phyloP scores from a whole-genome alignment of 495 filamentous ascomycete genomes.

The Penicillium arizonense region DNA sequence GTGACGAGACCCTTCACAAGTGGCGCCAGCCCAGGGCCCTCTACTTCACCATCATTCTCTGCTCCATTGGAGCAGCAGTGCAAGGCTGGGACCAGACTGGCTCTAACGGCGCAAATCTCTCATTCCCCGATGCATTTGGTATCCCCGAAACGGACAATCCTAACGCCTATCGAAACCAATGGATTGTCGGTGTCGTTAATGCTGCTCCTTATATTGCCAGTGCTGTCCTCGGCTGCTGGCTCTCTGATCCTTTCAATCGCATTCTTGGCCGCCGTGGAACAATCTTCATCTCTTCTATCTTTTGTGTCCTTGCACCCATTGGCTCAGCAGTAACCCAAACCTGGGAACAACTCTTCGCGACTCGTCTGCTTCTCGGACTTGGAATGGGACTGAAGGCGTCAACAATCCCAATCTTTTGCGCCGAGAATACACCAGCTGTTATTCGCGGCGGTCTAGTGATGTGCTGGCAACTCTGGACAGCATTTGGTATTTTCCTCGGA shows the following conservation, averaged over 20 bases:
- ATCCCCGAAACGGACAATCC: conserved; percentile 39
- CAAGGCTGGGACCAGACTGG: conserved; percentile 76
- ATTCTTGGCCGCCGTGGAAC: conserved; percentile 55
- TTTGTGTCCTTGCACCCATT: conserved; percentile 58
- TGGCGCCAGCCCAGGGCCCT: conserved; percentile 64
- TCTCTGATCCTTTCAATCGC: conserved; percentile 58
- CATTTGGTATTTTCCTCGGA: conserved; percentile 63
- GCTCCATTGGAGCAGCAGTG: conserved; percentile 69
- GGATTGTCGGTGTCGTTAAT: conserved; percentile 64
- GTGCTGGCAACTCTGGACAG: conserved; percentile 56
- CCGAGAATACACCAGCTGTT: conserved; percentile 58
- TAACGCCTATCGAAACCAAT: conserved; percentile 40
- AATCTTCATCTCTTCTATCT: conserved; percentile 60
- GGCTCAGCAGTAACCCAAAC: conserved; percentile 53
- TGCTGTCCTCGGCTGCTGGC: conserved; percentile 54
- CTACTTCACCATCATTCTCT: conserved; percentile 68
- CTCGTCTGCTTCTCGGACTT: conserved; percentile 58
- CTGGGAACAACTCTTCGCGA: conserved; percentile 59
- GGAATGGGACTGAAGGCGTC: conserved; percentile 67
- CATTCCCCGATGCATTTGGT: conserved; percentile 58
- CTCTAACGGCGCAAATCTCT: conserved; percentile 69
- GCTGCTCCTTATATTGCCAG: conserved; percentile 44
- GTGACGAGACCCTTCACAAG: conserved; percentile 57
- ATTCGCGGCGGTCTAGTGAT: conserved; percentile 65
- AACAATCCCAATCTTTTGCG: conserved; percentile 61